Percentiles rank a stretch among this genome's conserved stretches.
Evolutionary conservation across 108 stramenopile genomes (phyloP).

Genomic region (Pseudonitzschia pungens): DNA sequence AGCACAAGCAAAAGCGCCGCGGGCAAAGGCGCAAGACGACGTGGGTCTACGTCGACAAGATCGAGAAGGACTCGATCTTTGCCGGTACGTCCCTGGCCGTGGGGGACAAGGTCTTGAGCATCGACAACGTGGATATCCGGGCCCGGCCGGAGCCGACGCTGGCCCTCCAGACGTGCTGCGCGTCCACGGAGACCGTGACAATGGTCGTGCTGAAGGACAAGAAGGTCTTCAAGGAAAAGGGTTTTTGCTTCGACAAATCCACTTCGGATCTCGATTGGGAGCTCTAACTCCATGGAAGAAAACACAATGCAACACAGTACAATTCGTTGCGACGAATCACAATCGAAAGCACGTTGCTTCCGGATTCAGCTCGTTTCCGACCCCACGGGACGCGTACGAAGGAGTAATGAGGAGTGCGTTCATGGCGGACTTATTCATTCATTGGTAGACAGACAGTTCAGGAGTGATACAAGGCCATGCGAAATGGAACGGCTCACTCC

Average conservation of each 20-base stretch:
- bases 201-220: slow-evolving; percentile 26
- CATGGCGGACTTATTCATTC: no score
- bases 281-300: neutral
- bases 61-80: slow-evolving; percentile 19
- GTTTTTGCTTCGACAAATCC: slow-evolving; percentile 25
- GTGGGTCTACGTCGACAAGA: slow-evolving; percentile 7
- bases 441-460: no score
- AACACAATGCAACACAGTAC: no score
- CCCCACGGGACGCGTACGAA: no score
- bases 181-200: slow-evolving; percentile 22
- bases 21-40: neutral
- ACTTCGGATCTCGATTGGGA: slow-evolving; percentile 23
- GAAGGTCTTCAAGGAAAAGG: slow-evolving; percentile 15
- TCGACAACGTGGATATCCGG: slow-evolving; percentile 20
- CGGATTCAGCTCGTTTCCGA: no score
- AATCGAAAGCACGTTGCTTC: no score
- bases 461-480: no score
- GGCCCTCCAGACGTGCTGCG: slow-evolving; percentile 17
- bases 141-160: slow-evolving; percentile 1
- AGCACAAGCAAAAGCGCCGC: neutral
- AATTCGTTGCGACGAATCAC: no score
- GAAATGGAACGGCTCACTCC: no score
- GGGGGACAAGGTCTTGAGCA: slow-evolving; percentile 27
- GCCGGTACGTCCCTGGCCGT: slow-evolving; percentile 21
- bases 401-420: no score